A percentile compares a stretch with the other conserved stretches of the same genome.
phyloP scores from a whole-genome alignment of 2,329 filamentous ascomycete genomes.

The Penicillium sclerotiorum region DNA sequence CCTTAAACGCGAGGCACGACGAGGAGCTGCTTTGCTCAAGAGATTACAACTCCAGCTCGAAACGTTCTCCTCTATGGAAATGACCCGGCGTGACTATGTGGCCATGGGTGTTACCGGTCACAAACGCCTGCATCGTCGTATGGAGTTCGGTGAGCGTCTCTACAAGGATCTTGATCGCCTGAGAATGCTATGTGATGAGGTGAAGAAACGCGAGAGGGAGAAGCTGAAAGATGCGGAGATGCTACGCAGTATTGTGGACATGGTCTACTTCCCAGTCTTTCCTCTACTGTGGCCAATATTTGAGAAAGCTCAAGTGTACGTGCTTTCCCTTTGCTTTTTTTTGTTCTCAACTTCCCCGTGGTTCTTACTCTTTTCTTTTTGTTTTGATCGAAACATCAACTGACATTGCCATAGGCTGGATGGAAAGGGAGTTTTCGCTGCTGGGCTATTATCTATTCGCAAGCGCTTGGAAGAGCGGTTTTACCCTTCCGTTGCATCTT shows the following conservation, averaged over 20 bases:
- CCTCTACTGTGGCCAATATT: conserved; percentile 76
- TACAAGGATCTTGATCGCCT: conserved; percentile 73
- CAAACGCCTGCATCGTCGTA: conserved; percentile 74
- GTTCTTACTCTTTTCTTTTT: not conserved
- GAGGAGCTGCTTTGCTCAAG: conserved; percentile 89
- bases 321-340: too few species aligned
- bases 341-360: not conserved
- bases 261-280: conserved; percentile 86
- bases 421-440: conserved; percentile 56
- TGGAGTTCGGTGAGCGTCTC: conserved; percentile 77
- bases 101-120: conserved; percentile 86
- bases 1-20: conserved; percentile 86
- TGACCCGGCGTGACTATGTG: conserved; percentile 93
- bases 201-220: conserved; percentile 74
- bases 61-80: conserved; percentile 95
- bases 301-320: conserved; percentile 79
- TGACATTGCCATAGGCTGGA: conserved; percentile 46
- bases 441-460: conserved; percentile 57
- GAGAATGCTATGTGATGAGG: conserved; percentile 66
- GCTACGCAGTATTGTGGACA: conserved; percentile 79
- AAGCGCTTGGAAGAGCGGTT: conserved; percentile 57
- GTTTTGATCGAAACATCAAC: not conserved
- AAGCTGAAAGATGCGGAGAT: conserved; percentile 78
- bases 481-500: conserved; percentile 64
- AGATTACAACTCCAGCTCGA: conserved; percentile 93